Base-by-base conservation (phyloP, 2,329 filamentous ascomycete species). In the Acephala macrosclerotiorum region DNA sequence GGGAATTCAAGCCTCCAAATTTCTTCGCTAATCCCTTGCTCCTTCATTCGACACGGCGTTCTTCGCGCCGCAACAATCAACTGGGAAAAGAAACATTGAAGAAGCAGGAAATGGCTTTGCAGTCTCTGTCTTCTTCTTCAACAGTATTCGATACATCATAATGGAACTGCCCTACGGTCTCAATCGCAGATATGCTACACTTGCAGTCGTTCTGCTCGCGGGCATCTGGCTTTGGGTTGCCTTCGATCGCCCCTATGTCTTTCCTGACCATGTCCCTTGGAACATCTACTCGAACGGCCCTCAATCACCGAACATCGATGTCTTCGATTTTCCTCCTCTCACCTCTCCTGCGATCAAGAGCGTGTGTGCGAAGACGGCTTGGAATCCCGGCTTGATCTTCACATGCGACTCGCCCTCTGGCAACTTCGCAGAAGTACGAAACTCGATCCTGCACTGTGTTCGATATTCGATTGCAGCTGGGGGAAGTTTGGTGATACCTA, bases 401-500 rank as follows among this genome's bases (percentile, higher is more conserved):
- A 68, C 66, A 8, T 75, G 75, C 67, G 66, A 65, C 40, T 64
- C 72, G 57, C 70, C 69, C 11, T 33, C 67, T 18, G 74, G 73
- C 14, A 69, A 68, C n/a, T 64, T 75, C 9, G 73, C 71, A n/a
- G 73, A 76, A 36, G 68, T 74, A 9, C 69, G 73, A 36, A 75
- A 75, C 55, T 73, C 71, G 33, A 67, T 76, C 12, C 67, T 76
- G 14, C 72, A 71, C 26, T 76, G 75, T 62, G 68, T 75, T 20
- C 66, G 74, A 18, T 75, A 74, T 65, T 65, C 73, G 1, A 74
- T 76, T 58, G 70, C 68, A 4, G 73, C 70, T 12, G 75, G 75
- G 20, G 74, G 66, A 12, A 67, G 68, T 40, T 47, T 75, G 20
- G 67, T 73, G 2, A 25, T 71, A 11, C 73, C 73, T 16, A 63